Evolutionary conservation across 306 rosid genomes (phyloP), one percentile per base, ranked within the genome.

Genomic region (Leucaena leucocephala): DNA sequence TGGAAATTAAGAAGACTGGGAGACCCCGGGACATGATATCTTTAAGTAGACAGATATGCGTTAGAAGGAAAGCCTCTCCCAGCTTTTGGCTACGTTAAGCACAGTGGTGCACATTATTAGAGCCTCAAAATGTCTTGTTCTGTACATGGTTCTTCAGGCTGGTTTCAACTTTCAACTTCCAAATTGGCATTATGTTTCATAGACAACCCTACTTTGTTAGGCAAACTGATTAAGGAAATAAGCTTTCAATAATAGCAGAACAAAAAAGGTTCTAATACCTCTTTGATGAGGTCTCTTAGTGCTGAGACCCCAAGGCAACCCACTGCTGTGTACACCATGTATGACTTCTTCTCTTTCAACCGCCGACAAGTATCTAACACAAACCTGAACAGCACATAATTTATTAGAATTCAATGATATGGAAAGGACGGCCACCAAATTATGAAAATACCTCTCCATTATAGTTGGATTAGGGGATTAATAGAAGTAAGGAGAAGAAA

Each of bases 311-410:
- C 97, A 44, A 94, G 85, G 87, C 97, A 94, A 17, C 95, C 97
- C n/a, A 92, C 84, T 82, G 97, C 98, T 36, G 97, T 87, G 84
- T 94, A 92, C 19, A 92, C 87, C 98, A 94, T 86, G 78, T 92
- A 94, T 3, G 97, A 87, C 69, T 94, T 94, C 82, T 71, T 89
- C 91, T 94, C 98, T 80, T 79, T 89, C 88, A 94, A 72, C 9
- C 79, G 87, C 76, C 86, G 84, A 76, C 98, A 94, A 19, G 91
- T 68, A 78, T 88, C 85, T 33, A 84, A 78, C 81, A 94, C 97
- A 87, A 94, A 94, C 86, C 98, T 94, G 84, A 75, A 75, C 85
- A 78, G 62, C 9, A 75, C 43, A 42, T 35, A 55, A 67, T 43
- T 65, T 74, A 74, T 44, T 38, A 76, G 40, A 74, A 71, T 66